These are phyloP conservation scores for Chytridiales sp. DNA, from an alignment of 371 early-diverging fungal genomes.

Conservation along the genomic window DNA sequence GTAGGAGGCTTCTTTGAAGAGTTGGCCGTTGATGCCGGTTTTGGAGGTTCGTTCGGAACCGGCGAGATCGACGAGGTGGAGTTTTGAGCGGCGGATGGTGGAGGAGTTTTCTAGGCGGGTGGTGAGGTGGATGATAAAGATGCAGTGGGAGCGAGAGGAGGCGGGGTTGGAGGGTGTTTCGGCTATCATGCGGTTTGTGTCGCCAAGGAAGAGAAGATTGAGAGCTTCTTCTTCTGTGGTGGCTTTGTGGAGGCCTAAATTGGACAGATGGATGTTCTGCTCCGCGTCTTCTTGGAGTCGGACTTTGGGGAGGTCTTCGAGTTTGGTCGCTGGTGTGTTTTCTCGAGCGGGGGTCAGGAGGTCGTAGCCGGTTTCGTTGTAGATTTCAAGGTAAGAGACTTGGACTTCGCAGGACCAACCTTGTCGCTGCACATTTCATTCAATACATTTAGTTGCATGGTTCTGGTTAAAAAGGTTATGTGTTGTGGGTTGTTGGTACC, in stretches of 20 bases:
- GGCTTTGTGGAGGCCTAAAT: constrained; percentile 48
- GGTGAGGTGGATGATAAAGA: constrained; percentile 57
- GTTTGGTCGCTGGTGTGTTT: constrained; percentile 53
- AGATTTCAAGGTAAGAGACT: constrained; percentile 70
- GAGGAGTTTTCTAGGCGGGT: constrained; percentile 38
- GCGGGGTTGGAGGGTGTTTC: constrained; percentile 67
- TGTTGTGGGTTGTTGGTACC: constrained; percentile 23
- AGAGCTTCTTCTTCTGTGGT: constrained; percentile 55
- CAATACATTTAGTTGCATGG: too few relatives aligned
- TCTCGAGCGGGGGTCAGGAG: constrained; percentile 54
- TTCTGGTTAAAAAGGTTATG: too few relatives aligned
- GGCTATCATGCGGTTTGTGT: constrained; percentile 62
- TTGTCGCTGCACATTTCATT: constrained; percentile 34
- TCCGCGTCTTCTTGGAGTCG: constrained; percentile 55
- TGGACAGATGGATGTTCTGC: constrained; percentile 55
- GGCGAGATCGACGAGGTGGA: constrained; percentile 73
- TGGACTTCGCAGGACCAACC: constrained; percentile 45
- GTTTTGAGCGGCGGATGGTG: constrained; percentile 48
- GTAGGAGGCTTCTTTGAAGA: constrained; percentile 63
- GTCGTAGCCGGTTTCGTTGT: constrained; percentile 71
- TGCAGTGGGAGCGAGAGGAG: constrained; percentile 63
- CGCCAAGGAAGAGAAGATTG: constrained; percentile 58
- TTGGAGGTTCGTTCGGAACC: constrained; percentile 66
- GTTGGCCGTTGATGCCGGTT: constrained; percentile 52
- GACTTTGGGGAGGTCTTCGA: constrained; percentile 59